A percentile compares a stretch with the other conserved stretches of the same genome.
phyloP scores from a whole-genome alignment of 495 filamentous ascomycete genomes.

The Clohesyomyces aquaticus region DNA sequence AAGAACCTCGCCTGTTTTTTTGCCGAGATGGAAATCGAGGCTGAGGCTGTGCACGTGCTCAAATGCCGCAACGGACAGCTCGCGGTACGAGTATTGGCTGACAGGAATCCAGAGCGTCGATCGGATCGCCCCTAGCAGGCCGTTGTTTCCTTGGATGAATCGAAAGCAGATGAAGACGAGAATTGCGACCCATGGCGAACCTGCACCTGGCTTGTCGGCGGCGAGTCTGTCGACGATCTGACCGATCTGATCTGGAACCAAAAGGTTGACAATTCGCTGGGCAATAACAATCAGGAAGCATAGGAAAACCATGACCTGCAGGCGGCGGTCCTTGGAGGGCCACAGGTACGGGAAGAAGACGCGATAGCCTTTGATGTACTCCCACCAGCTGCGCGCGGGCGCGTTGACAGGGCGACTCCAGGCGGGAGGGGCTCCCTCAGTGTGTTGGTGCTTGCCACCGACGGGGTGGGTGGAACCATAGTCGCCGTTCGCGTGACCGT shows the following conservation, averaged over 20 bases:
- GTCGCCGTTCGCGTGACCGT: constrained; percentile 52
- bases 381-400: constrained; percentile 78
- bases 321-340: constrained; percentile 72
- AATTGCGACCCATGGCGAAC: constrained; percentile 68
- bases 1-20: constrained; percentile 94
- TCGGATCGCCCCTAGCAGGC: constrained; percentile 78
- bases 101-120: constrained; percentile 93
- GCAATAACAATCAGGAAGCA: constrained; percentile 77
- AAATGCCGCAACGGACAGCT: constrained; percentile 90
- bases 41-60: constrained; percentile 96
- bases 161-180: constrained; percentile 78
- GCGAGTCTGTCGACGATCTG: constrained; percentile 70
- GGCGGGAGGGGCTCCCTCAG: constrained; percentile 49
- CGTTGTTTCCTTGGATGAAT: constrained; percentile 85
- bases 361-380: constrained; percentile 85
- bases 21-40: constrained; percentile 93
- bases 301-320: constrained; percentile 75
- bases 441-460: constrained; percentile 48
- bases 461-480: constrained; percentile 55
- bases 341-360: constrained; percentile 94
- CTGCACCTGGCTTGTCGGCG: constrained; percentile 49
- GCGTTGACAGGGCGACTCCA: constrained; percentile 71
- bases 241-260: constrained; percentile 78
- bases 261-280: constrained; percentile 78
- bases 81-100: constrained; percentile 93